These are phyloP conservation scores for Sporothrix brunneoviolacea DNA, from an alignment of 2,329 filamentous ascomycete genomes.

Conservation along the genomic window DNA sequence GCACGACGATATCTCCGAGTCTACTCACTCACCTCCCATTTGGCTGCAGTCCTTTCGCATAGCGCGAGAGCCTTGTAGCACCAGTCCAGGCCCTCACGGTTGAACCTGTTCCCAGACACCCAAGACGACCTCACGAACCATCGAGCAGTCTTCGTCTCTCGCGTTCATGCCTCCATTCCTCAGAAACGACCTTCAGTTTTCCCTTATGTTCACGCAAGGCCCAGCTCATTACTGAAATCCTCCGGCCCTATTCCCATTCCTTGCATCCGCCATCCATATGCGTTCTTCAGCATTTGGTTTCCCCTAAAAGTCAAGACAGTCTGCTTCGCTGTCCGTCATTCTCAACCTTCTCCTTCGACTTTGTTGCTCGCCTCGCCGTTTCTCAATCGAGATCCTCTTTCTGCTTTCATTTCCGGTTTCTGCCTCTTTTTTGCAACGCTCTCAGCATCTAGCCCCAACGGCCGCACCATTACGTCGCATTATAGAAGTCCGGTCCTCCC, in stretches of 20 bases:
- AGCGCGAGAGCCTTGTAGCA: conserved; percentile 88
- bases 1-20: conserved; percentile 83
- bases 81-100: conserved; percentile 85
- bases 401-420: conserved; percentile 1
- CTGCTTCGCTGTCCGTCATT: not conserved
- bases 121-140: conserved; percentile 10
- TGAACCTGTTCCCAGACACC: conserved; percentile 42
- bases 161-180: conserved; percentile 52
- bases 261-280: conserved; percentile 1
- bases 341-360: too few relatives aligned
- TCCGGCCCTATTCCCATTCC: conserved; percentile 3
- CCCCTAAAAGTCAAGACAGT: conserved; percentile 9
- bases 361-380: too few relatives aligned
- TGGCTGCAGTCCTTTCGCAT: conserved; percentile 97
- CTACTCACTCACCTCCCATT: conserved; percentile 87
- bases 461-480: too few relatives aligned
- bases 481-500: conserved; percentile 5
- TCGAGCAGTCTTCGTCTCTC: conserved; percentile 18
- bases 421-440: too few relatives aligned
- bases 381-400: too few relatives aligned
- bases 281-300: not conserved
- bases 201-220: conserved; percentile 50
- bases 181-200: conserved; percentile 45
- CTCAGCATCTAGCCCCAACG: too few relatives aligned
- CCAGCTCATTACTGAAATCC: conserved; percentile 49